Evolutionary conservation across 768 basidiomycete genomes (phyloP).

Genomic region (Cystofilobasidium macerans): DNA sequence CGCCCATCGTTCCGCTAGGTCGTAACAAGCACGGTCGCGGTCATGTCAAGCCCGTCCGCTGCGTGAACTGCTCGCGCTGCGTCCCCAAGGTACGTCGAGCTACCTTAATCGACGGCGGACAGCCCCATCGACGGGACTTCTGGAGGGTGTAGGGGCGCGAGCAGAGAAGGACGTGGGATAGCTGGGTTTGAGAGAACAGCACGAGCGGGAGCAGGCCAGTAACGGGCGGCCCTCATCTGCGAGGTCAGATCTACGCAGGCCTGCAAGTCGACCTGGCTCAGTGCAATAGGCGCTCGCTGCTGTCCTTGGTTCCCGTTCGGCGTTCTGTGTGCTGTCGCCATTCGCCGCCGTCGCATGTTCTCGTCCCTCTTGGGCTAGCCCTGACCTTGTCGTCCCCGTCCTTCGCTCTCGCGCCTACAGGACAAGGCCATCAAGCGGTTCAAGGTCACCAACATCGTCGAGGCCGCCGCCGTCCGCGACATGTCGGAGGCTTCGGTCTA

Average conservation of each 20-base stretch:
- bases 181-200: no score
- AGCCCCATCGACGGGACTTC: neutral
- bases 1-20: conserved; percentile 44
- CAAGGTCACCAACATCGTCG: conserved; percentile 99
- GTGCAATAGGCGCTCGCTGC: no score
- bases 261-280: no score
- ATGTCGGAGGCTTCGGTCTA: conserved; percentile 94
- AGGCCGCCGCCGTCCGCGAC: conserved; percentile 94
- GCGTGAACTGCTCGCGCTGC: conserved; percentile 98
- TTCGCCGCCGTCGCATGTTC: no score
- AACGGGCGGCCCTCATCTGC: no score
- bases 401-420: conserved; percentile 39
- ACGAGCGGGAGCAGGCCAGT: no score
- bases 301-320: no score
- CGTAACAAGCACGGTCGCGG: conserved; percentile 99
- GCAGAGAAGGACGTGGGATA: neutral
- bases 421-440: conserved; percentile 99
- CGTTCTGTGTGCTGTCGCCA: no score
- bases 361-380: neutral
- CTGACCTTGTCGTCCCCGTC: neutral
- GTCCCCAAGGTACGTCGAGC: conserved; percentile 51
- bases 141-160: neutral
- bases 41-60: conserved; percentile 86
- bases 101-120: neutral
- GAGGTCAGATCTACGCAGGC: no score